Evolutionary conservation across 2,329 filamentous ascomycete species (phyloP), one percentile per base, ranked within the genome.

Genomic region (Monosporascus sp.): DNA sequence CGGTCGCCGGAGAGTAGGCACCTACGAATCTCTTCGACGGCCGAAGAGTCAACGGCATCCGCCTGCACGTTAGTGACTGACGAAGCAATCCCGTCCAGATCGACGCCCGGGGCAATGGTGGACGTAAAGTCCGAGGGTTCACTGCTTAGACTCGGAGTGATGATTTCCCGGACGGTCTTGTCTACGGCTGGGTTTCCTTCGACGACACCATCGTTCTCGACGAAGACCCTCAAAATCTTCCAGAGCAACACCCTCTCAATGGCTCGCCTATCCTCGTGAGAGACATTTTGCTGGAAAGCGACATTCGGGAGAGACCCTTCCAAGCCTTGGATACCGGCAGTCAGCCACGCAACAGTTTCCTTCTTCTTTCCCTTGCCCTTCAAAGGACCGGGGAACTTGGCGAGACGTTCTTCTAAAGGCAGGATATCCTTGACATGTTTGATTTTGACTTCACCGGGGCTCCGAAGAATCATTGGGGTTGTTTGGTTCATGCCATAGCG

Each of bases 281-380:
- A 80, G 18, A 79, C 67, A 35, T 76, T 77, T 35, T 74, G 76
- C 66, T 70, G 74, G 54, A 79, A 77, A 17, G 72, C 73, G 35
- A 72, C 72, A 60, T 73, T 80, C 48, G 74, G 82, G 50, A 74
- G 67, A 51, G 72, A 77, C 62, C 77, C 81, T 66, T 95, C 89
- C 37, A 97, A 72, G 1, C 75, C 74, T 38, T 89, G 86, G 52
- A 97, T 93, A 50, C 87, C 90, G 54, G 80, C 76, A 5, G 79
- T 81, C 45, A 99, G 77, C 94, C 95, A 99, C 2, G 83, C 72
- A 44, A 92, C 62, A 0, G 90, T 82, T 51, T 99, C 93, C 74
- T 97, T 99, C 78, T 99, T 99, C 77, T 96, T 97, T 1, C 86
- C 85, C 67, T 97, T 97, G 41, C 85, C 81, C 69, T 88, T 91